Conservation (phyloP, 306 rosid species). For the Cyclanthera cordifolia region DNA sequence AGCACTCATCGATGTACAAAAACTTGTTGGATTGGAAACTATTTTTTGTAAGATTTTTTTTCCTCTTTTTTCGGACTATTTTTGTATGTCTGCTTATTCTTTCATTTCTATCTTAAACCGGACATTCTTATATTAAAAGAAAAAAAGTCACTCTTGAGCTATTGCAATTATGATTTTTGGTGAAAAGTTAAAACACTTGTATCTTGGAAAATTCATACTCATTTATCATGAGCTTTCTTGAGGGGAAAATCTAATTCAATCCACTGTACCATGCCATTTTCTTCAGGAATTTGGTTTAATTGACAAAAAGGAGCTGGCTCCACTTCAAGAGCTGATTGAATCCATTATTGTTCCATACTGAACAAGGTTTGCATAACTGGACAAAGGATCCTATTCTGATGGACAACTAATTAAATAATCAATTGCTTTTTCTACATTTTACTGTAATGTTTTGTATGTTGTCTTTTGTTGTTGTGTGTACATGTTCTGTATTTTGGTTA, state of each 20-base stretch:
- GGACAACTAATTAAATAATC: constrained; percentile 12
- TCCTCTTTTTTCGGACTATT: no score
- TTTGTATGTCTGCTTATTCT: no score
- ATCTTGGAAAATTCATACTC: neutral
- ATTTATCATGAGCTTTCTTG: neutral
- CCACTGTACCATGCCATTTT: constrained; percentile 3
- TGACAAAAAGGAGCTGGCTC: constrained; percentile 98
- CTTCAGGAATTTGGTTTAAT: constrained; percentile 89
- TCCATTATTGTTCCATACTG: constrained; percentile 75
- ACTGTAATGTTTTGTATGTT: constrained; percentile 7
- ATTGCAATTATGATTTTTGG: neutral
- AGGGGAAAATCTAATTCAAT: neutral
- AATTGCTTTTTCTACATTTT: neutral
- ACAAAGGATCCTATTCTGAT: neutral
- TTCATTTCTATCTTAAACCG: no score
- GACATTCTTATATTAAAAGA: no score
- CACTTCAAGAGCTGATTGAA: constrained; percentile 97
- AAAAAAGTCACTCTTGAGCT: neutral
- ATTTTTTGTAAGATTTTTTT: no score
- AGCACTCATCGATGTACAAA: neutral
- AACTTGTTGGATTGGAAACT: no score
- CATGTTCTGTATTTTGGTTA: neutral
- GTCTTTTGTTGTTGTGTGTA: constrained; percentile 4
- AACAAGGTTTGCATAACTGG: constrained; percentile 17
- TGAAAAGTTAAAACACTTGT: neutral